phyloP scores from a whole-genome alignment of 2,329 filamentous ascomycete genomes.

The Phaeosphaeriaceae sp. region DNA sequence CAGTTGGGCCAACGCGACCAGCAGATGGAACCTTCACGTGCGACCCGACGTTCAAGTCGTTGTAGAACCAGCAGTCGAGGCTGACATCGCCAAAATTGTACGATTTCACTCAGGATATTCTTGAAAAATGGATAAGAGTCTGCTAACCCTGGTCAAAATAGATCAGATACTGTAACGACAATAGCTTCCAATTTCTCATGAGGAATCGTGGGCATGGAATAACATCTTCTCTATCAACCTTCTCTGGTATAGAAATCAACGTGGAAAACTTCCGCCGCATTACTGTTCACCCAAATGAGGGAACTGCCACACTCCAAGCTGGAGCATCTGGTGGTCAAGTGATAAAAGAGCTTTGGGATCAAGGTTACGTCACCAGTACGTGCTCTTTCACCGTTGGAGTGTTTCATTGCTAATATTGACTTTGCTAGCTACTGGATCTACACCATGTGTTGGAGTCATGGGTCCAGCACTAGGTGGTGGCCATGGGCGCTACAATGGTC shows the following conservation, averaged over 20 bases:
- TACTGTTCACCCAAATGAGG: not conserved
- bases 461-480: constrained; percentile 63
- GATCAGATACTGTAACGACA: not conserved
- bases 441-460: constrained; percentile 56
- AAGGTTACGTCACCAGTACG: constrained; percentile 36
- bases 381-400: not conserved
- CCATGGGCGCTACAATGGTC: constrained; percentile 60
- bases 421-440: constrained; percentile 36
- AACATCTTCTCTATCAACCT: not conserved
- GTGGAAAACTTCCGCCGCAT: not conserved
- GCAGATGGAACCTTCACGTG: constrained; percentile 1
- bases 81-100: not conserved
- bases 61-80: not conserved
- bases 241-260: constrained; percentile 2
- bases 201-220: not conserved
- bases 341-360: constrained; percentile 56
- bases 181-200: not conserved
- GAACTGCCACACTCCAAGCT: not conserved
- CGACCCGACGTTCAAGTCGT: not conserved
- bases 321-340: constrained; percentile 26
- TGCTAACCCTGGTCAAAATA: not conserved
- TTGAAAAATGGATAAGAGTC: not conserved
- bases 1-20: not conserved
- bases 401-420: not conserved
- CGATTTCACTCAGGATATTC: not conserved